These are phyloP conservation scores for Phytophthora tubulina DNA, from an alignment of 352 stramenopile genomes.

Conservation along the genomic window DNA sequence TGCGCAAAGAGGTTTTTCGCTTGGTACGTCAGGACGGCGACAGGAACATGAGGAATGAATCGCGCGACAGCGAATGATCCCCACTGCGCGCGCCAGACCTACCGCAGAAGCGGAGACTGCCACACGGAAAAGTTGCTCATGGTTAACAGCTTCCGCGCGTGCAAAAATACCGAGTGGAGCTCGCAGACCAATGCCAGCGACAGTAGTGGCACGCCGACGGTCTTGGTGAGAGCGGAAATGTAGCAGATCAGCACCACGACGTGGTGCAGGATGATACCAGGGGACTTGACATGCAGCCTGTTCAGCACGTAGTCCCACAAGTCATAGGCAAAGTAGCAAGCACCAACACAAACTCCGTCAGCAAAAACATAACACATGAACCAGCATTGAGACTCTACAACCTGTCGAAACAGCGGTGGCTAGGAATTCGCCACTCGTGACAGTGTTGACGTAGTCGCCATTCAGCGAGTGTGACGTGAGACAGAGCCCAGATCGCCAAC, in stretches of 20 bases:
- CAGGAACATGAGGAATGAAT: slow-evolving; percentile 52
- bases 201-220: slow-evolving; percentile 73
- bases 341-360: not conserved
- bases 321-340: slow-evolving; percentile 82
- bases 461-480: slow-evolving; percentile 61
- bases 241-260: slow-evolving; percentile 86
- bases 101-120: slow-evolving; percentile 41
- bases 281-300: slow-evolving; percentile 74
- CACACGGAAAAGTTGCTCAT: slow-evolving; percentile 64
- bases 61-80: slow-evolving; percentile 54
- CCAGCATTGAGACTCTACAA: slow-evolving; percentile 24
- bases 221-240: slow-evolving; percentile 80
- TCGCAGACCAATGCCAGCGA: slow-evolving; percentile 79
- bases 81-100: slow-evolving; percentile 74
- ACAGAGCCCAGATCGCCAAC: slow-evolving; percentile 60
- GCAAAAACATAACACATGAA: slow-evolving; percentile 20
- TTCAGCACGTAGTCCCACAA: slow-evolving; percentile 84
- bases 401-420: slow-evolving; percentile 66
- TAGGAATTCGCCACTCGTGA: slow-evolving; percentile 50
- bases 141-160: slow-evolving; percentile 74
- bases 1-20: slow-evolving; percentile 51
- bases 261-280: slow-evolving; percentile 77
- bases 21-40: slow-evolving; percentile 62
- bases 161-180: slow-evolving; percentile 84
- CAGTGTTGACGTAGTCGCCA: slow-evolving; percentile 53